phyloP scores from a whole-genome alignment of 208 protist species.

The Porcisia hertigi region DNA sequence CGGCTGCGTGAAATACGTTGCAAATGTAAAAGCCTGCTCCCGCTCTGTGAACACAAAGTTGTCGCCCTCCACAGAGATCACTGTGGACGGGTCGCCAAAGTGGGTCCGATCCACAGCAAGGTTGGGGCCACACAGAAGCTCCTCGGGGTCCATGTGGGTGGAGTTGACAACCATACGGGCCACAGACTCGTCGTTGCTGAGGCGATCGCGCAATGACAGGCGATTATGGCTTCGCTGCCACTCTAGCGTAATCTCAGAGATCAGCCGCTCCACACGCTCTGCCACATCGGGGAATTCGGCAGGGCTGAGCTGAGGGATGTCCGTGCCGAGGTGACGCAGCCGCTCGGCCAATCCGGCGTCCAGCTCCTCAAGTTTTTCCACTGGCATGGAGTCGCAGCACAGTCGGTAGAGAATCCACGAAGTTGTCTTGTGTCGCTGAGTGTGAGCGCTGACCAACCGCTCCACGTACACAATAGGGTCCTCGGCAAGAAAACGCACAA shows the following conservation, averaged over 20 bases:
- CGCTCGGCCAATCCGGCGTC: slow-evolving; percentile 63
- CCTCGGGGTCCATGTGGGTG: slow-evolving; percentile 85
- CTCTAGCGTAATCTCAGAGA: slow-evolving; percentile 86
- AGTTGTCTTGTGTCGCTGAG: slow-evolving; percentile 84
- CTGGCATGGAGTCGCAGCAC: slow-evolving; percentile 93
- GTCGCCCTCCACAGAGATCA: slow-evolving; percentile 58
- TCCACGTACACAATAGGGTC: slow-evolving; percentile 90
- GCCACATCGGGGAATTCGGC: slow-evolving; percentile 75
- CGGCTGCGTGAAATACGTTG: slow-evolving; percentile 94
- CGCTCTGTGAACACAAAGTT: slow-evolving; percentile 78
- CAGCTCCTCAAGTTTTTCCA: slow-evolving; percentile 66
- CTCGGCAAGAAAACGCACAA: slow-evolving; percentile 88
- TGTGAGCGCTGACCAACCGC: slow-evolving; percentile 78
- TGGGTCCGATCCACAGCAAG: slow-evolving; percentile 69
- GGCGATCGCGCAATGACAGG: slow-evolving; percentile 87
- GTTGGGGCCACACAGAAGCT: slow-evolving; percentile 83
- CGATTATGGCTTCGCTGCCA: slow-evolving; percentile 92
- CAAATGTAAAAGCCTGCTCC: slow-evolving; percentile 89
- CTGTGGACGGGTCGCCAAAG: slow-evolving; percentile 53
- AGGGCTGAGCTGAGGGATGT: slow-evolving; percentile 82
- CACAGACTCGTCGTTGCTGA: slow-evolving; percentile 75
- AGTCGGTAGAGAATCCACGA: slow-evolving; percentile 92
- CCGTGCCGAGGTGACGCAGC: slow-evolving; percentile 76
- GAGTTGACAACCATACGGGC: slow-evolving; percentile 79
- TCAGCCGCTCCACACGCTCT: slow-evolving; percentile 66